Evolutionary conservation across 495 filamentous ascomycete genomes (phyloP).

Genomic region (Penicillium macrosclerotiorum): DNA sequence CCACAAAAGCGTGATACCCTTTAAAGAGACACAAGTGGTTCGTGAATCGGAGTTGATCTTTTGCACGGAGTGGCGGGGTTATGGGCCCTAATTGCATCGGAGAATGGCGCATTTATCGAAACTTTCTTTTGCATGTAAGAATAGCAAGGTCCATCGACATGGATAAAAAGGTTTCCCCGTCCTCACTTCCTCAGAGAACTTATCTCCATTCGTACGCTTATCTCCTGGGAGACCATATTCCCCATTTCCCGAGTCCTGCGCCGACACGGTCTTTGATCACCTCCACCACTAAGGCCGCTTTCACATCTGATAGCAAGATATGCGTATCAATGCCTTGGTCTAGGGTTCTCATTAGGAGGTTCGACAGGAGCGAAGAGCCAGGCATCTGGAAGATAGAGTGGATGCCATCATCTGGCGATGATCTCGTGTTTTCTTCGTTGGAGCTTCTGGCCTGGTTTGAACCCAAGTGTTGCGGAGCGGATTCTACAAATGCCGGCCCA

Average conservation of each 20-base stretch:
- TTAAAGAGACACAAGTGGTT: conserved; percentile 14
- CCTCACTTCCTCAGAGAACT: no score
- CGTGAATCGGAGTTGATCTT: conserved; percentile 33
- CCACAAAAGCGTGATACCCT: conserved; percentile 33
- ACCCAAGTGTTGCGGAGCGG: background rate
- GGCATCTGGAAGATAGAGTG: conserved; percentile 34
- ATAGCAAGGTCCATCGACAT: conserved; percentile 15
- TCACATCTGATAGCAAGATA: conserved; percentile 35
- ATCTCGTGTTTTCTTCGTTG: conserved; percentile 6
- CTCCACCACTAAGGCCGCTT: conserved; percentile 29
- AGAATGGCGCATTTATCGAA: conserved; percentile 19
- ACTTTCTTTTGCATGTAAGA: conserved; percentile 11
- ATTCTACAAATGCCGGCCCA: conserved; percentile 20
- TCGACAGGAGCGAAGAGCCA: conserved; percentile 22
- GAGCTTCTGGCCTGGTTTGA: background rate
- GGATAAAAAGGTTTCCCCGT: no score
- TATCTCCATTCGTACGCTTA: background rate
- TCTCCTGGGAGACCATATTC: conserved; percentile 24
- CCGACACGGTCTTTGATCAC: conserved; percentile 44
- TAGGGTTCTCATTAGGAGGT: conserved; percentile 37
- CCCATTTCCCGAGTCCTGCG: conserved; percentile 38
- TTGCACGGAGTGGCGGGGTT: conserved; percentile 10
- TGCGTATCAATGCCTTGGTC: conserved; percentile 45
- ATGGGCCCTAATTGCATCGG: conserved; percentile 14
- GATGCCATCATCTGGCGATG: conserved; percentile 22